Evolutionary conservation across 2,329 filamentous ascomycete genomes (phyloP).

Genomic region (Neoarthrinium moseri): DNA sequence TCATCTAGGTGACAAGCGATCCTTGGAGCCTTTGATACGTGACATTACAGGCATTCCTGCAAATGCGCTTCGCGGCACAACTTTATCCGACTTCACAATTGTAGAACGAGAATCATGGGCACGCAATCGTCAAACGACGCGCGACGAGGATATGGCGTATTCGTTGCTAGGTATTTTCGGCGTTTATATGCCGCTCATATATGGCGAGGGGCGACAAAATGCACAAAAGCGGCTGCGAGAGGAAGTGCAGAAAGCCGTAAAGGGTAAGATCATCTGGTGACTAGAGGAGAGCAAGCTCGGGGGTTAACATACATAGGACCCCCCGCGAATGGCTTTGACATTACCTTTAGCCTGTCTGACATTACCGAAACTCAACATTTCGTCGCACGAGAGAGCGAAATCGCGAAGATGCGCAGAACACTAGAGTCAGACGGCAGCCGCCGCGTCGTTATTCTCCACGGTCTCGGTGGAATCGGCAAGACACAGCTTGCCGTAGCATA

Average conservation of each 20-base stretch:
- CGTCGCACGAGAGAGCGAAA: constrained; percentile 27
- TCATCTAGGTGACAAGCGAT: constrained; percentile 3
- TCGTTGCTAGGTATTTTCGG: constrained; percentile 15
- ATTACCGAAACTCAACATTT: constrained; percentile 26
- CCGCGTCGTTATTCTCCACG: constrained; percentile 5
- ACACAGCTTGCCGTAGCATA: background rate
- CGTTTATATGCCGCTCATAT: constrained; percentile 12
- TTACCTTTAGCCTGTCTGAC: constrained; percentile 25
- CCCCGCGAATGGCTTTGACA: constrained; percentile 22
- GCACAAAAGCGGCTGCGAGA: constrained; percentile 13
- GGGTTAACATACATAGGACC: constrained; percentile 17
- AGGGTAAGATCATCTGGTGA: constrained; percentile 8
- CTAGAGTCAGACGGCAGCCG: constrained; percentile 24
- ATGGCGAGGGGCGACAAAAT: constrained; percentile 13
- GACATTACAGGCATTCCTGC: background rate
- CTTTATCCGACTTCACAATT: constrained; percentile 10
- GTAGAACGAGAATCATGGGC: constrained; percentile 12
- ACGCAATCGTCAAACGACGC: constrained; percentile 12
- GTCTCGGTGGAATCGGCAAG: background rate
- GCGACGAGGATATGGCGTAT: constrained; percentile 13
- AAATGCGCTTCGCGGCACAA: background rate
- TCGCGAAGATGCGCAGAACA: constrained; percentile 25
- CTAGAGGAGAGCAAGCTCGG: background rate
- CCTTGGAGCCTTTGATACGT: background rate
- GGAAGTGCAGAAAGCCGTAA: constrained; percentile 9